Evolutionary conservation across 2,329 filamentous ascomycete species (phyloP).

Genomic region (Colletotrichum karsti): DNA sequence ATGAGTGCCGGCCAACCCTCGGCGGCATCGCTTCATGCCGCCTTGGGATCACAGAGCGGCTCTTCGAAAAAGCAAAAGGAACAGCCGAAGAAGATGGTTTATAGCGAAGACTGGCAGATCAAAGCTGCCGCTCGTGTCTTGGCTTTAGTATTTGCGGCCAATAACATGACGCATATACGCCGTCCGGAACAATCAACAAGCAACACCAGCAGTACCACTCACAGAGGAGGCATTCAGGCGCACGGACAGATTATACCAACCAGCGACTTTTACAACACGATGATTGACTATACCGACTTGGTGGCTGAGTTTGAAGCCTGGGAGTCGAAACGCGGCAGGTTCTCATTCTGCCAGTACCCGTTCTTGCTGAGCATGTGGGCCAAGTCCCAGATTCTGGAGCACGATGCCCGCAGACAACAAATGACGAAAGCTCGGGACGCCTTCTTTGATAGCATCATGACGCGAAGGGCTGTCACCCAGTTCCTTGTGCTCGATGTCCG

Average conservation of each 20-base stretch:
- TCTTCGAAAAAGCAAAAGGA: constrained; percentile 63
- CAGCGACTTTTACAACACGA: constrained; percentile 86
- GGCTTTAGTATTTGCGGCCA: constrained; percentile 83
- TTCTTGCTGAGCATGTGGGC: constrained; percentile 92
- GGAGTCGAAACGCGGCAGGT: constrained; percentile 78
- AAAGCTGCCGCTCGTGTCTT: constrained; percentile 82
- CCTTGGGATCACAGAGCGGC: constrained; percentile 65
- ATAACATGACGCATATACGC: constrained; percentile 61
- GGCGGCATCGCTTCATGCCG: constrained; percentile 79
- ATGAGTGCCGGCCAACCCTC: constrained; percentile 69
- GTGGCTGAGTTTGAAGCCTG: constrained; percentile 88
- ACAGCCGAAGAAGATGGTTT: constrained; percentile 65
- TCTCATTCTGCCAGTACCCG: constrained; percentile 91
- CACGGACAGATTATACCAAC: constrained; percentile 78
- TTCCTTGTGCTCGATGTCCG: constrained; percentile 81
- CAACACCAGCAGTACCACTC: constrained; percentile 35
- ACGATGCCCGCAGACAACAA: constrained; percentile 91
- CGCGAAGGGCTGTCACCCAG: constrained; percentile 76
- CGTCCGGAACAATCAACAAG: constrained; percentile 37
- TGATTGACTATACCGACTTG: constrained; percentile 87
- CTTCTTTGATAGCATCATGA: constrained; percentile 90
- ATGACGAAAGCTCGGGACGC: constrained; percentile 86
- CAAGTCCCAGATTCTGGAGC: constrained; percentile 89
- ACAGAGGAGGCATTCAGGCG: constrained; percentile 50
- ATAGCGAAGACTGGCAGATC: constrained; percentile 90